Conservation (phyloP, 345 rosid genomes). For the Barbarea vulgaris region DNA sequence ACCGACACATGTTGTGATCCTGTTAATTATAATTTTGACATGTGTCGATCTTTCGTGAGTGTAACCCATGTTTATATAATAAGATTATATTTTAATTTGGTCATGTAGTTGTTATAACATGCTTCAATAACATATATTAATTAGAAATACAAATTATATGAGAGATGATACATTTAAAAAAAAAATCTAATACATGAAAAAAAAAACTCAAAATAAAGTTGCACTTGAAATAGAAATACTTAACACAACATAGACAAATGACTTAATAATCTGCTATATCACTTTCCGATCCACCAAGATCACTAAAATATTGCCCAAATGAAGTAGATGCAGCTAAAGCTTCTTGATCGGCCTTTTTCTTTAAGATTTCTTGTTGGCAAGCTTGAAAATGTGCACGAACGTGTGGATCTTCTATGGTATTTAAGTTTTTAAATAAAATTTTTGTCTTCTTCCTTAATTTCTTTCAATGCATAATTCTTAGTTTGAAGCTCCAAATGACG, state of each 20-base stretch:
- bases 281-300: background rate
- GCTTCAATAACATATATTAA: no score
- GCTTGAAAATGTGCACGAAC: background rate
- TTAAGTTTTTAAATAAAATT: background rate
- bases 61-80: no score
- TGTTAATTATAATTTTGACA: no score
- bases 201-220: no score
- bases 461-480: background rate
- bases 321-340: background rate
- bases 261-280: background rate
- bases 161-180: no score
- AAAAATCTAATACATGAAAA: no score
- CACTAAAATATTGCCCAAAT: background rate
- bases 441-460: background rate
- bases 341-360: background rate
- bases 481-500: no score
- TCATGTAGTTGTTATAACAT: no score
- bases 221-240: background rate
- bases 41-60: no score
- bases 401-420: background rate
- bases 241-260: background rate
- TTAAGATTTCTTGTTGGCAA: background rate
- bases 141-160: no score
- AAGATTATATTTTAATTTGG: no score
- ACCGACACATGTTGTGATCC: no score